Percentiles rank a stretch among this genome's conserved stretches.
phyloP scores from a whole-genome alignment of 1,284 basidiomycete genomes.

The Hortiboletus rubellus region DNA sequence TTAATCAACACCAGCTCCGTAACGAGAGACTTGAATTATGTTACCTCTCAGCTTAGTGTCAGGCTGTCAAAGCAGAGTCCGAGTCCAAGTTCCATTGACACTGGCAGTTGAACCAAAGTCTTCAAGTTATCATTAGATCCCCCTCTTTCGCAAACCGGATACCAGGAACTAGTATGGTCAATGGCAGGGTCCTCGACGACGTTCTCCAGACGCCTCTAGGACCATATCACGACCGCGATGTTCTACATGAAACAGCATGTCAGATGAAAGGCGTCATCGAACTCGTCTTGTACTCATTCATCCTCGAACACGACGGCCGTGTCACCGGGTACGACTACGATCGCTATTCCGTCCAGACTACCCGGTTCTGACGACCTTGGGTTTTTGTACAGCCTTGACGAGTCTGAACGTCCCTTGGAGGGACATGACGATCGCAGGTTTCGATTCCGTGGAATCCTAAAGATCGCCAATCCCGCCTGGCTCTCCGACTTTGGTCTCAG shows the following conservation, averaged over 20 bases:
- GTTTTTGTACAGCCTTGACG: conserved; percentile 26
- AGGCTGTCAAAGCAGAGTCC: neutral
- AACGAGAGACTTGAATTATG: neutral
- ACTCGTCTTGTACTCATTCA: conserved; percentile 33
- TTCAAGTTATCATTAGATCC: neutral
- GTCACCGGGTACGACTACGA: conserved; percentile 25
- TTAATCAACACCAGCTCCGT: conserved; percentile 4
- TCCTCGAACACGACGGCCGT: conserved; percentile 27
- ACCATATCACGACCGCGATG: conserved; percentile 32
- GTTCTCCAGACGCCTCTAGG: conserved; percentile 29
- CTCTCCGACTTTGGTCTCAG: conserved; percentile 44
- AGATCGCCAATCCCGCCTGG: conserved; percentile 44
- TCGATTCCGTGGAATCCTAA: conserved; percentile 49
- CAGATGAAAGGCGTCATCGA: conserved; percentile 5
- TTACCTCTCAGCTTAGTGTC: no score
- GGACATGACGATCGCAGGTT: conserved; percentile 26
- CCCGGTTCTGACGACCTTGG: neutral
- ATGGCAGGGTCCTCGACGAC: conserved; percentile 20
- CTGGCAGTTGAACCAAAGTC: neutral
- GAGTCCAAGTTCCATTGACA: no score
- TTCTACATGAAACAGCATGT: conserved; percentile 24
- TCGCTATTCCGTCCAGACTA: neutral
- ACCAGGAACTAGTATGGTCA: conserved; percentile 19
- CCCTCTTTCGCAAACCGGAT: neutral
- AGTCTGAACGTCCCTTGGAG: conserved; percentile 25